A percentile compares a stretch with the other conserved stretches of the same genome.
phyloP scores from a whole-genome alignment of 805 yeast genomes.

The Candida loeiensis region DNA sequence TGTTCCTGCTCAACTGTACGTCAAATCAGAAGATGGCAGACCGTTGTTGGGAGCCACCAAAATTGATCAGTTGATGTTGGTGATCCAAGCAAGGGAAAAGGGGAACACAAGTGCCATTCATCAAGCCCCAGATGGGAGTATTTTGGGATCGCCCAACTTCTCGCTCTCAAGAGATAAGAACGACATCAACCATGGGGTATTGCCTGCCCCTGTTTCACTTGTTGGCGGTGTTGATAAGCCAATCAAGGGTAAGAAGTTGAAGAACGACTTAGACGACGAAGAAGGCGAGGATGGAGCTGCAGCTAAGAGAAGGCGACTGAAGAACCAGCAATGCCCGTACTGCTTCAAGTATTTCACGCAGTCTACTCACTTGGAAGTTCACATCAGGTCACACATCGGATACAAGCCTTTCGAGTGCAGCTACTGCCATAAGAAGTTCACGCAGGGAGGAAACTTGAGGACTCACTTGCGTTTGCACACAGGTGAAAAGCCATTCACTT shows the following conservation, averaged over 20 bases:
- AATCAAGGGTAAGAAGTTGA: conserved; percentile 25
- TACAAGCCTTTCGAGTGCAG: conserved; percentile 78
- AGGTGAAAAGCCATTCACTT: conserved; percentile 86
- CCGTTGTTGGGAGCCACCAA: conserved; percentile 82
- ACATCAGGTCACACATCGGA: conserved; percentile 83
- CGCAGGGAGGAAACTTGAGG: conserved; percentile 86
- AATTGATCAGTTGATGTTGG: conserved; percentile 87
- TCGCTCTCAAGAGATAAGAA: conserved; percentile 11
- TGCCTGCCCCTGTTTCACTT: conserved; percentile 54
- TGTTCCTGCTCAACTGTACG: conserved; percentile 46
- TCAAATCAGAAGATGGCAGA: conserved; percentile 56
- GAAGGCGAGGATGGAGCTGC: conserved; percentile 18
- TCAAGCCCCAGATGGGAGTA: conserved; percentile 67
- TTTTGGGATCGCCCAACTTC: conserved; percentile 42
- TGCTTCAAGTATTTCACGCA: conserved; percentile 83
- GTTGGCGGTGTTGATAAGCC: conserved; percentile 82
- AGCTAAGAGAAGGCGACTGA: conserved; percentile 27
- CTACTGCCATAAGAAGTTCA: conserved; percentile 75
- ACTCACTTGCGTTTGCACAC: conserved; percentile 86
- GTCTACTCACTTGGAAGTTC: conserved; percentile 89
- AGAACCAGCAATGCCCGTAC: conserved; percentile 67
- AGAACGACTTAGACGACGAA: conserved; percentile 18
- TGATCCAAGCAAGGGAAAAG: conserved; percentile 82
- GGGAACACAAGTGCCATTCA: conserved; percentile 63
- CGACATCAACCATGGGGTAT: conserved; percentile 39